Percentiles rank a stretch among this genome's conserved stretches.
Evolutionary conservation across 805 yeast genomes (phyloP).

Genomic region (Wickerhamomyces strasburgensis): DNA sequence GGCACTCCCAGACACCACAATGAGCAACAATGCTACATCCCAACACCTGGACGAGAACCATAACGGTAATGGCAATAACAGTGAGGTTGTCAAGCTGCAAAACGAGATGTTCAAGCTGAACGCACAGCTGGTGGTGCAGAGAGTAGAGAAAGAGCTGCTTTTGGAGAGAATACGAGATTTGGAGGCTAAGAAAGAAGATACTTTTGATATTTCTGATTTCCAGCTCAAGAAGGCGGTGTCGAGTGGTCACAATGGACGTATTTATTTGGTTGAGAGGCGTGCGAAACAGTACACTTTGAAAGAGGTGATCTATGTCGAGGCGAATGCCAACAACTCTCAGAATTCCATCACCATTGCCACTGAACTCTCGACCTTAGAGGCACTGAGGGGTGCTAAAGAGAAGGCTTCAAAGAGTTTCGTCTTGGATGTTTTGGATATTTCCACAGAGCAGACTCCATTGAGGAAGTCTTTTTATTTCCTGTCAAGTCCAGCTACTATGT

Average conservation of each 20-base stretch:
- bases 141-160: not conserved
- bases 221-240: constrained; percentile 1
- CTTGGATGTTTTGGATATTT: not conserved
- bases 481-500: constrained; percentile 2
- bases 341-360: constrained; percentile 1
- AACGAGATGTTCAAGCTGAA: not conserved
- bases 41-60: too few species aligned
- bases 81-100: not conserved
- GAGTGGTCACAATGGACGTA: constrained; percentile 1
- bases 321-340: not conserved
- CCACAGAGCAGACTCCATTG: constrained; percentile 3
- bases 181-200: not conserved
- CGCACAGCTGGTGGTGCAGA: constrained; percentile 1
- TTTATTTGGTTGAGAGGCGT: constrained; percentile 8
- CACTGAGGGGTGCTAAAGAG: too few species aligned
- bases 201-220: constrained; percentile 5
- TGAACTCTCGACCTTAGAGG: not conserved
- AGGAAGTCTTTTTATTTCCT: constrained; percentile 5
- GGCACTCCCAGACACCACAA: too few species aligned
- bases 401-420: too few species aligned
- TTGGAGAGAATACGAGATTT: not conserved
- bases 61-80: too few species aligned
- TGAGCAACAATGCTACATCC: too few species aligned
- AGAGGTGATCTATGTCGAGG: constrained; percentile 4
- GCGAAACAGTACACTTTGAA: constrained; percentile 4